Conservation (phyloP, 2,329 filamentous ascomycete species). For the Xylariaceae sp. region DNA sequence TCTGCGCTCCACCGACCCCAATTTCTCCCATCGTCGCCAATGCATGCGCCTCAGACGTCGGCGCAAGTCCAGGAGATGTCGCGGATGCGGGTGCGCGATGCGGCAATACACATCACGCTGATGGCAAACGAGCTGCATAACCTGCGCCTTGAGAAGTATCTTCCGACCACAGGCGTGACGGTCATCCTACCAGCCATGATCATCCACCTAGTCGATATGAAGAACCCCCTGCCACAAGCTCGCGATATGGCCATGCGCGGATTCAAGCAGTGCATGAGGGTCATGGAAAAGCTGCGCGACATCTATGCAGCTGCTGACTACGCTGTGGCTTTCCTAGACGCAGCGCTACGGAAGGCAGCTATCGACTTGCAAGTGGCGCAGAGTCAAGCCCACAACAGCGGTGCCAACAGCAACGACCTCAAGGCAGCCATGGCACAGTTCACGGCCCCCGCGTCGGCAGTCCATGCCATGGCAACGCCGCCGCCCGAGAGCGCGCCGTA, state of each 20-base stretch:
- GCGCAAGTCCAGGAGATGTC: constrained; percentile 81
- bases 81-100: constrained; percentile 78
- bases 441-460: constrained; percentile 15
- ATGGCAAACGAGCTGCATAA: constrained; percentile 78
- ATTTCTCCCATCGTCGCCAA: constrained; percentile 75
- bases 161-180: constrained; percentile 89
- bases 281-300: constrained; percentile 84
- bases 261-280: constrained; percentile 90
- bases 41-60: constrained; percentile 54
- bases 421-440: constrained; percentile 31
- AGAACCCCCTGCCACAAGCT: constrained; percentile 73
- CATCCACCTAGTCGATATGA: constrained; percentile 91
- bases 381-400: constrained; percentile 25
- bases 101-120: constrained; percentile 81
- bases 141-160: constrained; percentile 72
- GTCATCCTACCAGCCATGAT: constrained; percentile 91
- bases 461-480: constrained; percentile 48
- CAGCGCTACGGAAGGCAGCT: constrained; percentile 83
- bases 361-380: constrained; percentile 62
- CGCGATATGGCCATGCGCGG: constrained; percentile 75
- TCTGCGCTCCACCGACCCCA: constrained; percentile 91
- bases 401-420: constrained; percentile 19
- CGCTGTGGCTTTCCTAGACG: constrained; percentile 92
- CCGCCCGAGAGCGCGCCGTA: constrained; percentile 53
- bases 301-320: constrained; percentile 95